phyloP scores from a whole-genome alignment of 768 basidiomycete genomes.

The Agaricus subrufescens region DNA sequence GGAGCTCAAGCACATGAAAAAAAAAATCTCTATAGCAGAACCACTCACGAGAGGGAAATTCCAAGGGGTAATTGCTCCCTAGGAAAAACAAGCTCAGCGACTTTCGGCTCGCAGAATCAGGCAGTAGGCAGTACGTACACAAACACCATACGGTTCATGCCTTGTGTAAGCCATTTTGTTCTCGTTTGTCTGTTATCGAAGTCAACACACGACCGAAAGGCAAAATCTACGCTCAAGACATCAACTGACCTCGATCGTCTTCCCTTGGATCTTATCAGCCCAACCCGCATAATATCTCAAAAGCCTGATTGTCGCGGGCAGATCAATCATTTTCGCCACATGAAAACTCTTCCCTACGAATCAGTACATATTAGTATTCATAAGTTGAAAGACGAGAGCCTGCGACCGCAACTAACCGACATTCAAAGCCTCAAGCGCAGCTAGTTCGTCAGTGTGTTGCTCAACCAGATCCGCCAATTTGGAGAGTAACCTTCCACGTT shows the following conservation, averaged over 20 bases:
- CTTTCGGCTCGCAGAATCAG: not conserved
- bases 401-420: conserved; percentile 38
- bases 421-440: conserved; percentile 71
- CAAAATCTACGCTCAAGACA: not conserved
- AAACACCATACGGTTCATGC: conserved; percentile 61
- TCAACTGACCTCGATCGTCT: conserved; percentile 56
- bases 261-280: conserved; percentile 47
- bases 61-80: conserved; percentile 61
- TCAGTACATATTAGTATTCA: not conserved
- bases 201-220: too few species aligned
- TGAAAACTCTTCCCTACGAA: conserved; percentile 47
- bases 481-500: conserved; percentile 53
- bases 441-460: conserved; percentile 53
- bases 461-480: conserved; percentile 67
- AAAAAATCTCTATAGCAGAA: too few species aligned
- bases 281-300: conserved; percentile 66
- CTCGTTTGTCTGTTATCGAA: conserved; percentile 38
- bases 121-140: conserved; percentile 17
- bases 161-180: conserved; percentile 62
- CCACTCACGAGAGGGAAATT: conserved; percentile 34
- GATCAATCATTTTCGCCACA: conserved; percentile 45
- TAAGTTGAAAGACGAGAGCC: not conserved
- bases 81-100: conserved; percentile 16
- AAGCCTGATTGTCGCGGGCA: conserved; percentile 39
- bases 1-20: not conserved